These are phyloP conservation scores for Saccharomycopsis babjevae DNA, from an alignment of 805 yeast genomes.

Conservation along the genomic window DNA sequence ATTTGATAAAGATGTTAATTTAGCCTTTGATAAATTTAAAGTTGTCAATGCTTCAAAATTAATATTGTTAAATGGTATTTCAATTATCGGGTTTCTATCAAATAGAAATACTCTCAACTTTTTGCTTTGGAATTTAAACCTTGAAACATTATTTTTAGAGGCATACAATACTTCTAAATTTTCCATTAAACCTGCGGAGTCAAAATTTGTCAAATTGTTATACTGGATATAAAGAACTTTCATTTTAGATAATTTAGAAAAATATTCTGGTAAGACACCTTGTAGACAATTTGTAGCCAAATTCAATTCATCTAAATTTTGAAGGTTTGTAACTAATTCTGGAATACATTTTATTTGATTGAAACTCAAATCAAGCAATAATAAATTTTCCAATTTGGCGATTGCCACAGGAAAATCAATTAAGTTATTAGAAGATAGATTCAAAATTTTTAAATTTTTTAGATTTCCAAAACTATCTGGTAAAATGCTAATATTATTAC, in stretches of 20 bases:
- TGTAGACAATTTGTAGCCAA: slow-evolving; percentile 62
- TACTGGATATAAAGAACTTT: slow-evolving; percentile 70
- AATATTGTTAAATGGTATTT: slow-evolving; percentile 41
- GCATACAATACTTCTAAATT: slow-evolving; percentile 63
- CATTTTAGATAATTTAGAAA: slow-evolving; percentile 44
- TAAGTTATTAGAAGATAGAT: slow-evolving; percentile 72
- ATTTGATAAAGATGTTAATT: slow-evolving; percentile 61
- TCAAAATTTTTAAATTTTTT: slow-evolving; percentile 45
- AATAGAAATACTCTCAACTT: slow-evolving; percentile 59
- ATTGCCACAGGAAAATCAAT: slow-evolving; percentile 55
- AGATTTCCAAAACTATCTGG: slow-evolving; percentile 54
- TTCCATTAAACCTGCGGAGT: slow-evolving; percentile 41
- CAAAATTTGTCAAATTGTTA: slow-evolving; percentile 41
- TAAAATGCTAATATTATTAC: slow-evolving; percentile 57
- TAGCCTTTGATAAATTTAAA: slow-evolving; percentile 73
- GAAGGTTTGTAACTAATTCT: slow-evolving; percentile 44
- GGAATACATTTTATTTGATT: slow-evolving; percentile 62
- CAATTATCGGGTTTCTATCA: slow-evolving; percentile 78
- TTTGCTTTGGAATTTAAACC: slow-evolving; percentile 52
- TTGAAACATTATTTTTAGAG: slow-evolving; percentile 66
- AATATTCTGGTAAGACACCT: slow-evolving; percentile 40
- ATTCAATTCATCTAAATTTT: slow-evolving; percentile 55
- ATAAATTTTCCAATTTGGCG: slow-evolving; percentile 45
- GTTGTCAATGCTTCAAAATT: slow-evolving; percentile 52
- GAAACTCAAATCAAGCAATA: slow-evolving; percentile 70